A percentile compares a stretch with the other conserved stretches of the same genome.
Evolutionary conservation across 2,329 filamentous ascomycete species (phyloP).

Genomic region (Hypoxylon sp.): DNA sequence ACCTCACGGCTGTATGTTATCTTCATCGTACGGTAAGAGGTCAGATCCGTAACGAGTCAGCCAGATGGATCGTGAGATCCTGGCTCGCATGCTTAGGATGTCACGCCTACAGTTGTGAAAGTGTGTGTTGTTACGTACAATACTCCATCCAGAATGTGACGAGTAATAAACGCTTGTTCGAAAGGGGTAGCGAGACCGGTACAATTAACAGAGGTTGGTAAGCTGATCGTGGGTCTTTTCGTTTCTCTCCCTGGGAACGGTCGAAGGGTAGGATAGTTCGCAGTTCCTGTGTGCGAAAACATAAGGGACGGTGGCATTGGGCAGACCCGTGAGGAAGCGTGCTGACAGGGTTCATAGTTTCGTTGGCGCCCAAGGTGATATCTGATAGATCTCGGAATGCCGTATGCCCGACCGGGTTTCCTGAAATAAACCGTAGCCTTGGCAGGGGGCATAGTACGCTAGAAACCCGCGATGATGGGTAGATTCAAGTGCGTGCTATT

Average conservation of each 20-base stretch:
- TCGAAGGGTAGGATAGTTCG: slow-evolving; percentile 17
- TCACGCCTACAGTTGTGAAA: slow-evolving; percentile 7
- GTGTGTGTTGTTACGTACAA: slow-evolving; percentile 27
- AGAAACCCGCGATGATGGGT: background rate
- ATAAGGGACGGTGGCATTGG: slow-evolving; percentile 36
- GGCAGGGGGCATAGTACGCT: slow-evolving; percentile 23
- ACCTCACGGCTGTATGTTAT: background rate
- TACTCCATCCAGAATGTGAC: slow-evolving; percentile 16
- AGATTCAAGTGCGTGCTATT: background rate
- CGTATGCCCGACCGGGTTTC: slow-evolving; percentile 33
- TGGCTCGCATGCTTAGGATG: slow-evolving; percentile 12
- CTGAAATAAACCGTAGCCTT: slow-evolving; percentile 30
- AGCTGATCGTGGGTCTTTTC: slow-evolving; percentile 13
- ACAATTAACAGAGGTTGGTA: slow-evolving; percentile 25
- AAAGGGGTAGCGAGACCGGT: slow-evolving; percentile 31
- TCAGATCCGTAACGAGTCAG: slow-evolving; percentile 23
- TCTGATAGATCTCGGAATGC: slow-evolving; percentile 44
- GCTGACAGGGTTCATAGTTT: slow-evolving; percentile 34
- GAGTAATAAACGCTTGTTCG: slow-evolving; percentile 30
- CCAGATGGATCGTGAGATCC: slow-evolving; percentile 23
- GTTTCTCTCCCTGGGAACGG: slow-evolving; percentile 27
- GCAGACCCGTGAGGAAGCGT: slow-evolving; percentile 29
- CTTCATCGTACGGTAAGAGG: slow-evolving; percentile 25
- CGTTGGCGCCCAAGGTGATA: slow-evolving; percentile 44
- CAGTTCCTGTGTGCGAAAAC: slow-evolving; percentile 12